Evolutionary conservation across 805 yeast genomes (phyloP).

Genomic region (Kazachstania bromeliacearum): DNA sequence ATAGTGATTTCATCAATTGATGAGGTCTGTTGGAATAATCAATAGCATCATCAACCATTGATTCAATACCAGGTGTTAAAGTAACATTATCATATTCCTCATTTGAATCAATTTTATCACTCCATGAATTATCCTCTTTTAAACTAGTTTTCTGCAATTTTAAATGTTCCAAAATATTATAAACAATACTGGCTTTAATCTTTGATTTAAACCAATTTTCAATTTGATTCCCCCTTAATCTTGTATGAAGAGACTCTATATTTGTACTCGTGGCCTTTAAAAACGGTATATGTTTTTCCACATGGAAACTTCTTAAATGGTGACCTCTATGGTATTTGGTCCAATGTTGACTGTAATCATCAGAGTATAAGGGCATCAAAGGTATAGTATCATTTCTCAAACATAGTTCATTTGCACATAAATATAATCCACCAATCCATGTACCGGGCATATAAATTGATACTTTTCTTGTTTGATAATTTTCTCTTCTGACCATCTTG

Average conservation of each 20-base stretch:
- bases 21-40: neutral
- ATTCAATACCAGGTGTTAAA: too few relatives aligned
- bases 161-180: too few relatives aligned
- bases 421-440: constrained; percentile 56
- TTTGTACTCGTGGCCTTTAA: constrained; percentile 39
- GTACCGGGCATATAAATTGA: constrained; percentile 46
- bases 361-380: constrained; percentile 50
- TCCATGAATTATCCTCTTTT: too few relatives aligned
- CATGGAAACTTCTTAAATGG: constrained; percentile 16
- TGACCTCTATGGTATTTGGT: constrained; percentile 27
- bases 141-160: too few relatives aligned
- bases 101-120: neutral
- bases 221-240: too few relatives aligned
- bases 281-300: constrained; percentile 46
- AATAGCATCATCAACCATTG: neutral
- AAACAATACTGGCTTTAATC: too few relatives aligned
- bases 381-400: constrained; percentile 34
- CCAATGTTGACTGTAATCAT: constrained; percentile 41
- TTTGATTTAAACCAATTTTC: neutral
- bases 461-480: constrained; percentile 38
- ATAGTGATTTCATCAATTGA: neutral
- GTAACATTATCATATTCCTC: neutral
- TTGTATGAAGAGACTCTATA: too few relatives aligned
- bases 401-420: constrained; percentile 35
- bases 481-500: constrained; percentile 49